phyloP scores from a whole-genome alignment of 176 grass and related monocot genomes.

The Cocos nucifera region DNA sequence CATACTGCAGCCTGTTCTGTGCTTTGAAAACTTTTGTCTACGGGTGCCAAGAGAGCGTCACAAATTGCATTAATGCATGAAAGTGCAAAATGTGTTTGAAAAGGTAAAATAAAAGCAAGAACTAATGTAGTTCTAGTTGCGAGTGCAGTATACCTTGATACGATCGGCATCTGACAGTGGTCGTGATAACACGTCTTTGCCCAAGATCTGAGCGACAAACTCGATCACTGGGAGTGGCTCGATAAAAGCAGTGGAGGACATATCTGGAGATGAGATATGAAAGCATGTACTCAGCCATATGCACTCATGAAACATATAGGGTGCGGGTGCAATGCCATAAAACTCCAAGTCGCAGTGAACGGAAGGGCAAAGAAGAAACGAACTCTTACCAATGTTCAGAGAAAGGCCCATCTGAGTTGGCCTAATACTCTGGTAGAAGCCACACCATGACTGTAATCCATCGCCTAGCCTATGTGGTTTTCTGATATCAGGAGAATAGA shows the following conservation, averaged over 20 bases:
- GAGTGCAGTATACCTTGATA: conserved; percentile 45
- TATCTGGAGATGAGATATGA: conserved; percentile 31
- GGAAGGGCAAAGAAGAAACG: not conserved
- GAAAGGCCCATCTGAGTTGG: conserved; percentile 63
- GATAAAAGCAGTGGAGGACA: conserved; percentile 88
- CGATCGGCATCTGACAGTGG: conserved; percentile 87
- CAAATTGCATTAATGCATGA: too few species aligned
- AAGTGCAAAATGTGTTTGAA: too few species aligned
- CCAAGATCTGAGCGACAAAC: conserved; percentile 79
- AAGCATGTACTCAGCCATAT: conserved; percentile 10
- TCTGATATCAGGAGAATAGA: conserved; percentile 89
- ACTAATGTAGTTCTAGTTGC: too few species aligned
- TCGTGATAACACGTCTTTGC: conserved; percentile 73
- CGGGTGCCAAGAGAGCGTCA: too few species aligned
- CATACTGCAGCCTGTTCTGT: too few species aligned
- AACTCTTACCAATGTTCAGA: conserved; percentile 41
- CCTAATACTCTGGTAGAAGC: conserved; percentile 72
- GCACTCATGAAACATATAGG: conserved; percentile 23
- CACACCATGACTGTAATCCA: conserved; percentile 44
- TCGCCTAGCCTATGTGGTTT: conserved; percentile 51
- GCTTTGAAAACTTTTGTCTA: too few species aligned
- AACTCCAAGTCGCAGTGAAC: not conserved
- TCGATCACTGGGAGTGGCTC: conserved; percentile 88
- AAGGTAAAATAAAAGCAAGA: too few species aligned
- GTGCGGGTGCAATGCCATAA: conserved; percentile 26